Base-by-base conservation (phyloP, 2,329 filamentous ascomycete species). In the Pestalotiopsis sp. region DNA sequence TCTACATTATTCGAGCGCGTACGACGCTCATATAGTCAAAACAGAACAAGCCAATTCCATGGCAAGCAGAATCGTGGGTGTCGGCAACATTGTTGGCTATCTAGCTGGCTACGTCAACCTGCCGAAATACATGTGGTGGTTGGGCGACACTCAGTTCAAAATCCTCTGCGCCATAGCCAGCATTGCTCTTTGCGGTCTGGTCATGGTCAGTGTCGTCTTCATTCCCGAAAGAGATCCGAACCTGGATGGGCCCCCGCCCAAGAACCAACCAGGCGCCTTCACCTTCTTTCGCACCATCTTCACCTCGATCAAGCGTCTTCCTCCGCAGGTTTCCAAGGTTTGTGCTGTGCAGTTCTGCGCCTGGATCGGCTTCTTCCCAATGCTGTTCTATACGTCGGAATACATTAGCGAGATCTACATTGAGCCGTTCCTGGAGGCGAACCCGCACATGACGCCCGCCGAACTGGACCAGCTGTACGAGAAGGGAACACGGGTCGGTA, bases 361-460 rank as follows among this genome's bases (percentile, higher is more conserved):
- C 4, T 98, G 95, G 95, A 91, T 98, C 68, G 95, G 94, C 66
- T 98, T 95, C 89, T 98, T 98, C 76, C 95, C 95, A 1, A 94
- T 97, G 79, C 86, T 98, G 2, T 98, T 97, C 82, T 98, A 98
- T 83, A 94, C 94, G 4, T 97, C 94, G 1, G 97, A 94, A 20
- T 98, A 96, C 79, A 92, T 98, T 73, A 95, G 93, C 71, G 94
- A 97, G 77, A 93, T 98, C 68, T 97, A 97, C 75, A 92, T 94
- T 20, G 92, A 97, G 77, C 94, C 94, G 0, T 92, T 88, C 73
- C 90, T 98, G 65, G 86, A 90, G 72, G 84, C 88, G 65, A 92
- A 97, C 73, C 94, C 94, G 0, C 82, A 95, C 78, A 91, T 97
- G 85, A 88, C 90, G 0, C 87, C 91, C 0, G 85, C 87, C 17